phyloP scores from a whole-genome alignment of 2,329 filamentous ascomycete species.

The Triangularia verruculosa region DNA sequence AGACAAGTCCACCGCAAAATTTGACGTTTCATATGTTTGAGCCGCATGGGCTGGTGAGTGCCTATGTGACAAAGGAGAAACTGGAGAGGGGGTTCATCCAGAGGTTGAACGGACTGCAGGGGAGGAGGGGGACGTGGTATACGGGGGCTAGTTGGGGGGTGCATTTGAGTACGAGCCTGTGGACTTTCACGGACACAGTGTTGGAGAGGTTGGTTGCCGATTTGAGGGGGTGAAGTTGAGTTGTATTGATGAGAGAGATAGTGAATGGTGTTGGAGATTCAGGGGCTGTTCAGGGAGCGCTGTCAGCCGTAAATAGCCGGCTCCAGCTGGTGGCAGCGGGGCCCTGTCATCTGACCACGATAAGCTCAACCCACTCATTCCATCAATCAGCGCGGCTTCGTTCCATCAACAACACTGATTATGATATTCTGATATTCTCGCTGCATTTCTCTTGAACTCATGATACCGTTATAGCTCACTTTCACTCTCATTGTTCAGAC shows the following conservation, averaged over 20 bases:
- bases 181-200: constrained; percentile 34
- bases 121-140: constrained; percentile 39
- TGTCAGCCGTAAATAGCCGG: not conserved
- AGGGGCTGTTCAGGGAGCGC: not conserved
- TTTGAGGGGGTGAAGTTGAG: not conserved
- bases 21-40: constrained; percentile 29
- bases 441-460: not conserved
- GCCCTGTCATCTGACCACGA: not conserved
- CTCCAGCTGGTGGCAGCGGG: not conserved
- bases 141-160: constrained; percentile 36
- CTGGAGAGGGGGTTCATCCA: constrained; percentile 37
- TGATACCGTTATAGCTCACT: not conserved
- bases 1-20: constrained; percentile 6
- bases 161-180: constrained; percentile 35
- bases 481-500: not conserved
- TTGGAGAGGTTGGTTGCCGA: constrained; percentile 29
- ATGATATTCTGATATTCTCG: not conserved
- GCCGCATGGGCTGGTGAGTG: constrained; percentile 34
- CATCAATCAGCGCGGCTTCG: not conserved
- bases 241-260: not conserved
- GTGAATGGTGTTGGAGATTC: not conserved
- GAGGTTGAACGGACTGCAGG: constrained; percentile 38
- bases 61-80: constrained; percentile 30
- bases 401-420: not conserved
- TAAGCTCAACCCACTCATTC: not conserved